Percentiles rank a stretch among this genome's conserved stretches.
phyloP scores from a whole-genome alignment of 495 filamentous ascomycete genomes.

The Rusavskia elegans region DNA sequence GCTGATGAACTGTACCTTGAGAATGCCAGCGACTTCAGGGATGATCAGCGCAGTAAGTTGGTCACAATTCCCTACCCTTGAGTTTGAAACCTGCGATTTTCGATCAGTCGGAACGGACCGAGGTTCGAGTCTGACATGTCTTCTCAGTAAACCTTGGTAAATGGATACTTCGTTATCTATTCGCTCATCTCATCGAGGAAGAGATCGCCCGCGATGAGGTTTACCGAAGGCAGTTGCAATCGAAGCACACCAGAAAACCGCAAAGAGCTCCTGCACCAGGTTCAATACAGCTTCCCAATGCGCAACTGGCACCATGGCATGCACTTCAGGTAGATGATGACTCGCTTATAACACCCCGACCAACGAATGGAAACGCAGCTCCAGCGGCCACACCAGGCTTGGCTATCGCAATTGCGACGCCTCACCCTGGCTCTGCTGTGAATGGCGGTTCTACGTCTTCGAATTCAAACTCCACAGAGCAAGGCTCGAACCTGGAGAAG shows the following conservation, averaged over 20 bases:
- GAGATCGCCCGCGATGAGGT: constrained; percentile 67
- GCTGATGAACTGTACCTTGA: constrained; percentile 67
- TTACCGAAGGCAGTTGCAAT: constrained; percentile 48
- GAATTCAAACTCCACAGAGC: constrained; percentile 34
- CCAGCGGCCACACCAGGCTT: constrained; percentile 56
- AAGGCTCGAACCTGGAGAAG: constrained; percentile 27
- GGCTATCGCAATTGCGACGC: constrained; percentile 66
- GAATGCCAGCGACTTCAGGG: constrained; percentile 62
- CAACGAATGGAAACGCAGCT: constrained; percentile 39
- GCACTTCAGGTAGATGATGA: constrained; percentile 30
- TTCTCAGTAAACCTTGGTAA: constrained; percentile 79
- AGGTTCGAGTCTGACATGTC: background rate
- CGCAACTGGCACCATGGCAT: constrained; percentile 27
- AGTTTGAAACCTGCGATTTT: too few relatives aligned
- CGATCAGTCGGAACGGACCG: too few relatives aligned
- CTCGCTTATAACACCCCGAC: constrained; percentile 45
- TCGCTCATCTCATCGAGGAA: constrained; percentile 76
- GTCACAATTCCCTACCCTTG: too few relatives aligned
- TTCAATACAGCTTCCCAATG: constrained; percentile 50
- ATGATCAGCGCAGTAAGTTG: constrained; percentile 82
- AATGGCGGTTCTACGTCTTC: constrained; percentile 15
- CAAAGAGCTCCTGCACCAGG: constrained; percentile 40
- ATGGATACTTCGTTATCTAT: constrained; percentile 90
- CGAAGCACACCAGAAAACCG: constrained; percentile 36
- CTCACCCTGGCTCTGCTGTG: constrained; percentile 20